Evolutionary conservation across 2,329 filamentous ascomycete genomes (phyloP), one percentile per base, ranked within the genome.

Genomic region (Colletotrichum eleusines): DNA sequence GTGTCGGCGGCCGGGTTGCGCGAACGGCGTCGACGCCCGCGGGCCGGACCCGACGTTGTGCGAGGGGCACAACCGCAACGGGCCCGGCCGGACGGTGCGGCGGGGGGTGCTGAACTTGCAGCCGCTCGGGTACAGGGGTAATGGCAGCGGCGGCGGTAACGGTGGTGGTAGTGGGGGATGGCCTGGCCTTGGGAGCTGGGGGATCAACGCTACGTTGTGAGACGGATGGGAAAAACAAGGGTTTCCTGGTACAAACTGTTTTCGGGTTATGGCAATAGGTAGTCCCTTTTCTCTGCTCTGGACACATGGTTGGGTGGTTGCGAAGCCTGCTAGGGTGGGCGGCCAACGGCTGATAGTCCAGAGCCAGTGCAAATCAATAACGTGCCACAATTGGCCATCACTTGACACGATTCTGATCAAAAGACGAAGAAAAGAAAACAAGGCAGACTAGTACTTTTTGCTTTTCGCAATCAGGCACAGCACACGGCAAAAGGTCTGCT

Each of bases 1-100:
- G 44, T 73, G 71, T 28, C 62, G 66, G 11, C 58, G 63, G 28
- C 66, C 40, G 2, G 70, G 59, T 1, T 73, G 72, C 38, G 20
- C 53, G 12, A 60, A 48, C 23, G 33, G 63, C 20, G 58, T 66
- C 14, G 70, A 73, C 18, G 14, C 18, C 16, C 55, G 54, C 16
- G 70, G 33, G 2, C 23, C 38, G 14, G 72, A 72, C 4, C 66
- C 66, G 46, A 66, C 46, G 28, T 33, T 28, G 23, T 73, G 72
- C 35, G 28, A 35, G 46, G 66, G 71, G 11, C 72, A 73, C 26
- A 70, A 64, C 26, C 33, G 60, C 3, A 14, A 35, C 38, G 66
- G 59, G 2, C 51, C 31, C 3, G 42, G 46, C 16, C 33, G 65
- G n/a, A 35, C 26, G 46, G 46, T 59, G 3, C 31, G 68, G 51